phyloP scores from a whole-genome alignment of 164 flowering plant genomes.

The Vitis riparia region DNA sequence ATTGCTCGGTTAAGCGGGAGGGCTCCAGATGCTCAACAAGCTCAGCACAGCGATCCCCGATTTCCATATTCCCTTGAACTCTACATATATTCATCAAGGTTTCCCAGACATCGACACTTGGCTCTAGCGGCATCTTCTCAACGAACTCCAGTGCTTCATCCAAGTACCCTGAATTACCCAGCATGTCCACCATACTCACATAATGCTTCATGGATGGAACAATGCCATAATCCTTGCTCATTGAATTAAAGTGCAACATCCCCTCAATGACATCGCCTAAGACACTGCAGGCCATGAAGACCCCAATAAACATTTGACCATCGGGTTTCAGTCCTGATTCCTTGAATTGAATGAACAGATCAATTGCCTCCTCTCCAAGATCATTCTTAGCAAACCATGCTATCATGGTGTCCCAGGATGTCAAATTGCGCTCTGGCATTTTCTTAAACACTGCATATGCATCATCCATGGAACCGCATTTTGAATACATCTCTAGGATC shows the following conservation, averaged over 20 bases:
- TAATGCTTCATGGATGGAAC: slow-evolving; percentile 70
- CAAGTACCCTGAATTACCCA: slow-evolving; percentile 59
- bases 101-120: slow-evolving; percentile 66
- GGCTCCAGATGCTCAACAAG: slow-evolving; percentile 56
- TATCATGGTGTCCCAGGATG: slow-evolving; percentile 82
- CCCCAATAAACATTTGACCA: slow-evolving; percentile 55
- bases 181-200: slow-evolving; percentile 63
- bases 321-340: slow-evolving; percentile 65
- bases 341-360: slow-evolving; percentile 58
- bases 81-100: slow-evolving; percentile 63
- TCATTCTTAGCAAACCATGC: slow-evolving; percentile 59
- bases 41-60: slow-evolving; percentile 67
- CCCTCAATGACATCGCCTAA: slow-evolving; percentile 64
- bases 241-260: slow-evolving; percentile 66
- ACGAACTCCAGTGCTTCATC: slow-evolving; percentile 75
- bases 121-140: slow-evolving; percentile 64
- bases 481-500: slow-evolving; percentile 65
- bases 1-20: slow-evolving; percentile 47
- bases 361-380: slow-evolving; percentile 72
- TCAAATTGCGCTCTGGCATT: slow-evolving; percentile 60
- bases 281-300: slow-evolving; percentile 64
- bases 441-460: slow-evolving; percentile 49
- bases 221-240: slow-evolving; percentile 59
- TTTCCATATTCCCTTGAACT: slow-evolving; percentile 59
- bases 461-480: slow-evolving; percentile 64